Conservation (phyloP, 73 alveolate species). For the Symbiodinium natans region DNA sequence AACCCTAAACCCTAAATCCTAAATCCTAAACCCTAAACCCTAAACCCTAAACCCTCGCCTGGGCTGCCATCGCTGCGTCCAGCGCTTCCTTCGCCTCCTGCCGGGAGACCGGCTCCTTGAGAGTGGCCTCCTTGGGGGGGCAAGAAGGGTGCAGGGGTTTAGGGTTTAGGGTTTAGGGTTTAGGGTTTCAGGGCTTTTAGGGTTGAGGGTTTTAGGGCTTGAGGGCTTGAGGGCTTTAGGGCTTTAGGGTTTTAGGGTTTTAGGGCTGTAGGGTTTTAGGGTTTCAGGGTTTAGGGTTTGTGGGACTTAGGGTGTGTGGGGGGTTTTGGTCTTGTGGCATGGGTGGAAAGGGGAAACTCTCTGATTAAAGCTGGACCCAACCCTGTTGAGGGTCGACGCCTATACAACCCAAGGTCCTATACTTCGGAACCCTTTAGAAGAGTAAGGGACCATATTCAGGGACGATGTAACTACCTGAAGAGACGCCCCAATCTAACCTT, state of each 20-base stretch:
- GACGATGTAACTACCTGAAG: too few relatives aligned
- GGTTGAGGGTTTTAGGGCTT: not conserved
- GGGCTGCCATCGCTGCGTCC: conserved; percentile 40
- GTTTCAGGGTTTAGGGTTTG: not conserved
- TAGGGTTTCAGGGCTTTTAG: not conserved
- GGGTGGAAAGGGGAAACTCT: too few relatives aligned
- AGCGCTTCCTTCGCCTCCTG: conserved; percentile 21
- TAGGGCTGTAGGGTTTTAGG: not conserved
- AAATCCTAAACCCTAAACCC: not conserved
- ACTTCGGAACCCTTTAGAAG: too few relatives aligned
- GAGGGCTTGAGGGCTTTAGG: not conserved
- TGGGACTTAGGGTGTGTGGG: too few relatives aligned
- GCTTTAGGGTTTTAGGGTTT: not conserved
- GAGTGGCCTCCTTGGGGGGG: conserved; percentile 19
- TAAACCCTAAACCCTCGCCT: not conserved
- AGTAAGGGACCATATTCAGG: too few relatives aligned
- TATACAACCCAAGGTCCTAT: too few relatives aligned
- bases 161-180: not conserved
- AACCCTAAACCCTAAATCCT: not conserved
- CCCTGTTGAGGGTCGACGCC: too few relatives aligned
- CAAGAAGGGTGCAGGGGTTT: too few relatives aligned
- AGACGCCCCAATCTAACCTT: too few relatives aligned
- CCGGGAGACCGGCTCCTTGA: conserved; percentile 51
- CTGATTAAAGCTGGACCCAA: too few relatives aligned
- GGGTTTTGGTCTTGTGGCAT: too few relatives aligned